phyloP scores from a whole-genome alignment of 192 early-diverging fungal species.

The Coemansia sp. region DNA sequence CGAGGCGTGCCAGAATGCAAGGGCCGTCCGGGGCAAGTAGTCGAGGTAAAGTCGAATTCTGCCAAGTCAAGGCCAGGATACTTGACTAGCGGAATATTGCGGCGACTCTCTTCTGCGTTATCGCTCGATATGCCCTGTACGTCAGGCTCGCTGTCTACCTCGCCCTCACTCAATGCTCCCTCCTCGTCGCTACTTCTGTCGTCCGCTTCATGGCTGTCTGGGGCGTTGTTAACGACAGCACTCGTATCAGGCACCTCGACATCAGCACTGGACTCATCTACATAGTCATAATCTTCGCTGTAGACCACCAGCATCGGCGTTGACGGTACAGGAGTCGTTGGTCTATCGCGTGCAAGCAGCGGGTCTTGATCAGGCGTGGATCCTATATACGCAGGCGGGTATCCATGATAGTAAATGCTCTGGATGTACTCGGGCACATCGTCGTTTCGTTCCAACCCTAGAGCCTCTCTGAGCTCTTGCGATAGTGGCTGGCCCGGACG shows the following conservation, averaged over 20 bases:
- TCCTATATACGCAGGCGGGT: constrained; percentile 52
- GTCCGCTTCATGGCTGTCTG: background rate
- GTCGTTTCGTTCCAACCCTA: constrained; percentile 24
- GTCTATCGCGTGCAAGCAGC: constrained; percentile 12
- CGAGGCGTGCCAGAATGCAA: constrained; percentile 9
- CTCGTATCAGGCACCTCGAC: background rate
- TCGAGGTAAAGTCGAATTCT: constrained; percentile 39
- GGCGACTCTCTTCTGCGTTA: background rate
- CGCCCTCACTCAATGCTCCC: constrained; percentile 3
- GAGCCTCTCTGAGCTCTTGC: constrained; percentile 26
- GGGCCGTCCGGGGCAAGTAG: constrained; percentile 25
- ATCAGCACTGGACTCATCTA: background rate
- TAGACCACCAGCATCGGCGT: constrained; percentile 37
- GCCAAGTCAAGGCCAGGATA: constrained; percentile 43
- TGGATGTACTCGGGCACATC: constrained; percentile 40
- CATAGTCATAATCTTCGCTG: constrained; percentile 28
- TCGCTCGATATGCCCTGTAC: background rate
- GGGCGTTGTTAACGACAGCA: background rate
- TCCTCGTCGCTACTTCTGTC: constrained; percentile 19
- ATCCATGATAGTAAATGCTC: constrained; percentile 42
- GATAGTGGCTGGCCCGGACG: constrained; percentile 46
- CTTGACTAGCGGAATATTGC: constrained; percentile 40
- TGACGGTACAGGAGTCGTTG: constrained; percentile 4
- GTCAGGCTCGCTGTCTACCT: background rate
- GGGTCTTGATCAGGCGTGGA: constrained; percentile 31